These are phyloP conservation scores for Venturia carpophila DNA, from an alignment of 2,329 filamentous ascomycete species.

Conservation along the genomic window DNA sequence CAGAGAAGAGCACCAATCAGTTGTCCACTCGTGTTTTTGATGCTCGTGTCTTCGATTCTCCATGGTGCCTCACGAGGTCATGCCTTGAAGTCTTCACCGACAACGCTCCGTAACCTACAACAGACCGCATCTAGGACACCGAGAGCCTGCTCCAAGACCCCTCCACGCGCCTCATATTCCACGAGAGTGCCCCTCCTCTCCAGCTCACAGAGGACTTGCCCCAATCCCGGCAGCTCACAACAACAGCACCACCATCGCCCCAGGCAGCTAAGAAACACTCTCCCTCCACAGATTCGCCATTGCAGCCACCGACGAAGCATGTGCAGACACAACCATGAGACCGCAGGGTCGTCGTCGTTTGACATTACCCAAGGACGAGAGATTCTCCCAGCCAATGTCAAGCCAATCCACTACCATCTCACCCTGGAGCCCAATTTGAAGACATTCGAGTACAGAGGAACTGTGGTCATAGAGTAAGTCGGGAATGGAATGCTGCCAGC, in stretches of 20 bases:
- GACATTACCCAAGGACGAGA: constrained; percentile 50
- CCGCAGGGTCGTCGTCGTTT: background rate
- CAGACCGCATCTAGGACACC: background rate
- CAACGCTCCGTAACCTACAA: background rate
- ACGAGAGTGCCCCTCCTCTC: constrained; percentile 4
- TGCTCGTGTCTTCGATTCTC: background rate
- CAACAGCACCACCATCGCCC: background rate
- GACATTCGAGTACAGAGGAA: constrained; percentile 79
- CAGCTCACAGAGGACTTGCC: too few relatives aligned
- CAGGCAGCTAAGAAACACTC: constrained; percentile 21
- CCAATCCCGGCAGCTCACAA: background rate
- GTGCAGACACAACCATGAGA: constrained; percentile 13
- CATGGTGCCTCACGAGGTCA: background rate
- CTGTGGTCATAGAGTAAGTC: constrained; percentile 67
- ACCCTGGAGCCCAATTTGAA: constrained; percentile 86
- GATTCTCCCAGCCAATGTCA: constrained; percentile 84
- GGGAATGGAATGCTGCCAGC: background rate
- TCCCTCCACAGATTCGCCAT: background rate
- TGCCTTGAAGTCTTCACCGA: background rate
- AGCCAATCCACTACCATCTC: constrained; percentile 85
- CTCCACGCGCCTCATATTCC: constrained; percentile 1
- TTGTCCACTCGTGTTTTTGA: background rate
- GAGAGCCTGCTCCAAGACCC: background rate
- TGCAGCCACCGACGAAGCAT: constrained; percentile 15
- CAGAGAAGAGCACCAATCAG: background rate